These are phyloP conservation scores for Spiraea crenata DNA, from an alignment of 331 rosid species.

Conservation along the genomic window DNA sequence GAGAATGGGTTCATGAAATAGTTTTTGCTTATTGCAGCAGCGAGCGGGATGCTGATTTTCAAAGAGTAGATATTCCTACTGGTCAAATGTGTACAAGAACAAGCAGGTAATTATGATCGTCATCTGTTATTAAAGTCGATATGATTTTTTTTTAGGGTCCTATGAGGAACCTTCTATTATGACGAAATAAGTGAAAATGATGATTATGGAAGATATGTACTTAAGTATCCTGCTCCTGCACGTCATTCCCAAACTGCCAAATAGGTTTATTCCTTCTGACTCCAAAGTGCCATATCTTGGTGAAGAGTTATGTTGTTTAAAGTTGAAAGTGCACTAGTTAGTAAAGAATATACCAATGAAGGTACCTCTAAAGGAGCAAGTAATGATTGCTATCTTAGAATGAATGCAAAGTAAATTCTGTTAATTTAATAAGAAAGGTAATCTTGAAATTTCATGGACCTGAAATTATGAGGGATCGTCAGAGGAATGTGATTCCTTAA, in stretches of 20 bases:
- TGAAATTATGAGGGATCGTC: not conserved
- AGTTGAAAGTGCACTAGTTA: too few relatives aligned
- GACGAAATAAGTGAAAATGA: not conserved
- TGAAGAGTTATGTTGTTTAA: too few relatives aligned
- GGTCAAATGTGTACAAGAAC: conserved; percentile 24
- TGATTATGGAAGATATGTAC: not conserved
- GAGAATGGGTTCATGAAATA: not conserved
- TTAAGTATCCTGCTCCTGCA: not conserved
- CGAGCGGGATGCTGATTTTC: conserved; percentile 22
- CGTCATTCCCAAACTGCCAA: not conserved
- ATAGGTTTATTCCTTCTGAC: not conserved
- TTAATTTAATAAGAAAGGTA: too few relatives aligned
- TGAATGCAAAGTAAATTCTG: not conserved
- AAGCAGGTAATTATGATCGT: conserved; percentile 9
- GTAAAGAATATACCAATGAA: too few relatives aligned
- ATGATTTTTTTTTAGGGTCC: not conserved
- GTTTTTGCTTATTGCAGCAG: conserved; percentile 17
- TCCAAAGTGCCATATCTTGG: too few relatives aligned
- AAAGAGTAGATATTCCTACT: conserved; percentile 10
- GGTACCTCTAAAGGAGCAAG: too few relatives aligned
- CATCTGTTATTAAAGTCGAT: not conserved
- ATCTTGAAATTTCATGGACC: too few relatives aligned
- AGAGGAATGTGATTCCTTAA: not conserved
- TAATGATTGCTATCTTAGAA: too few relatives aligned
- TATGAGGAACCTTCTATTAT: not conserved